Base-by-base conservation (phyloP, 306 rosid species). In the Citrullus colocynthis region DNA sequence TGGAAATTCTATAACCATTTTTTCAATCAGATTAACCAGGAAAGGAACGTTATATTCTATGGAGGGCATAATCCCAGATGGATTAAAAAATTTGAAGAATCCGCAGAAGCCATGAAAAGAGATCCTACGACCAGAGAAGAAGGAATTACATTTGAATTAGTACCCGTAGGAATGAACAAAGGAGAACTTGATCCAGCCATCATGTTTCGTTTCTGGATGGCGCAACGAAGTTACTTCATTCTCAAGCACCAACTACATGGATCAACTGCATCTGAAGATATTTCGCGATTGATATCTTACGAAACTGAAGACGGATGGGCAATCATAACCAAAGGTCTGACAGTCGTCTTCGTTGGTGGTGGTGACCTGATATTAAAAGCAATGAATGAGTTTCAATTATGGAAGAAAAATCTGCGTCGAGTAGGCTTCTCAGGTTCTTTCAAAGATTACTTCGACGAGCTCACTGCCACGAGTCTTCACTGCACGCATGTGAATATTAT, bases 261-360 rank as follows among this genome's bases (percentile, higher is more conserved):
- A 6, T 72, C 77, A 4, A 72, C 59, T 30, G 77, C 60, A 49
- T 0, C 77, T 4, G 77, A 72, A 28, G 16, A 72, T 30, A 28
- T 72, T 2, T 72, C 59, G 1, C 42, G 44, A 28, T 7, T 90
- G 74, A 80, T 88, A 16, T 85, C 92, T 1, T 85, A 85, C 78
- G 89, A 90, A 77, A 85, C 80, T 49, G 92, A 88, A n/a, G 62
- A 36, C 1, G 92, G 92, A 24, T 90, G 92, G 92, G 85, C 84
- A 3, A 75, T 90, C 20, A 73, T 90, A 0, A 74, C 59, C 56
- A 69, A 69, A 69, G 75, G 75, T 15, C 36, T n/a, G 0, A 44
- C 57, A 2, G 75, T 69, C 20, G 5, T 44, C n/a, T 44, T 69
- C 3, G 37, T 69, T 0, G 75, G n/a, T 1, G 56, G 75, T 14